These are phyloP conservation scores for Stereum hirsutum DNA, from an alignment of 1,284 basidiomycete genomes.

Conservation along the genomic window DNA sequence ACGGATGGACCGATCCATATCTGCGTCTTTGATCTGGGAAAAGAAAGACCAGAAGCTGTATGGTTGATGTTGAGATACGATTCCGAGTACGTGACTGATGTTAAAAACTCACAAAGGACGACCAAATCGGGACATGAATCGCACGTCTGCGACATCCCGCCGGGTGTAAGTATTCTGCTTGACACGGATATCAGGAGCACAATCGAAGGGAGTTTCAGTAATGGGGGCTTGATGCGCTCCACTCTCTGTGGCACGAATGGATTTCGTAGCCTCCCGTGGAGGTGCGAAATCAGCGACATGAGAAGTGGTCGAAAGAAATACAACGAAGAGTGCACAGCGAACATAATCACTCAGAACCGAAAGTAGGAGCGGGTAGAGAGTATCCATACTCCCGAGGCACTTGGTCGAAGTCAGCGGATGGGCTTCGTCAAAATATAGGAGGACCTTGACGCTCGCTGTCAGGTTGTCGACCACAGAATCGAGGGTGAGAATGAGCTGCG, in stretches of 20 bases:
- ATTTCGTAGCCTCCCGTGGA: background rate
- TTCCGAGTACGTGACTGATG: too few species aligned
- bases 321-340: background rate
- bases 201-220: background rate
- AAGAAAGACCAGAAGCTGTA: background rate
- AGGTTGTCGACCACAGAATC: too few species aligned
- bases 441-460: too few species aligned
- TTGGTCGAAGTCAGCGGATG: background rate
- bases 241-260: background rate
- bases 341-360: background rate
- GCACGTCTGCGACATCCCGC: background rate
- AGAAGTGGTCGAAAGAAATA: background rate
- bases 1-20: background rate
- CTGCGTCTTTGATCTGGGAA: background rate
- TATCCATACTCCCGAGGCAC: background rate
- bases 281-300: background rate
- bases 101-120: background rate
- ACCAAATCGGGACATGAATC: background rate
- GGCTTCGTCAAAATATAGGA: background rate
- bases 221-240: background rate
- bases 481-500: too few species aligned
- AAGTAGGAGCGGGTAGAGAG: background rate
- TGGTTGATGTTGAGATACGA: too few species aligned
- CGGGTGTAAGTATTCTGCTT: background rate
- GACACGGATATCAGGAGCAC: background rate